Conservation (phyloP, 192 early-diverging fungal species). For the Chytriomyces sp. region DNA sequence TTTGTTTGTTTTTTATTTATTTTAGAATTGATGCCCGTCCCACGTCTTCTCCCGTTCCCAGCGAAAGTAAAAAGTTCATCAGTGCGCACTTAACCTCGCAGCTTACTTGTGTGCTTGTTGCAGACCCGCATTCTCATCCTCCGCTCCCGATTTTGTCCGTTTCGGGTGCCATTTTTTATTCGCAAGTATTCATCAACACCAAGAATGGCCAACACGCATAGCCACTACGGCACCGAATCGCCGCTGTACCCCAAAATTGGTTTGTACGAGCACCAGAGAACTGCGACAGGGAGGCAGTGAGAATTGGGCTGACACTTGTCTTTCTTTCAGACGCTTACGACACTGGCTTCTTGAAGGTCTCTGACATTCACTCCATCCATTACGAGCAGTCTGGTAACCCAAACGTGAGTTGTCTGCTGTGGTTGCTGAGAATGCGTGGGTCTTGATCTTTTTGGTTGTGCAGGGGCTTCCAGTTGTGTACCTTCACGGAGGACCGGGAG, state of each 20-base stretch:
- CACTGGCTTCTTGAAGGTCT: constrained; percentile 61
- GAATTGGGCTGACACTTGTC: neutral
- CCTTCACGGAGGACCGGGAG: constrained; percentile 70
- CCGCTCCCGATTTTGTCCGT: too few species aligned
- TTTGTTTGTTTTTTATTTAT: too few species aligned
- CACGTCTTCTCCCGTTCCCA: too few species aligned
- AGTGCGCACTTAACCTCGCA: too few species aligned
- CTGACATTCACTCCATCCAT: constrained; percentile 63
- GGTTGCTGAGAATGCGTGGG: neutral
- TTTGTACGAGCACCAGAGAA: neutral
- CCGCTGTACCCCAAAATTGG: constrained; percentile 4
- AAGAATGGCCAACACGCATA: neutral
- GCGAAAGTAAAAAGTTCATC: too few species aligned
- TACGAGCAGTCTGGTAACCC: constrained; percentile 71
- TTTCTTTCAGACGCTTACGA: constrained; percentile 52
- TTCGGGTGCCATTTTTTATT: too few species aligned
- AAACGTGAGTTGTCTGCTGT: constrained; percentile 31
- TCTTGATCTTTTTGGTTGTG: constrained; percentile 39
- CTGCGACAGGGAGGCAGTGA: neutral
- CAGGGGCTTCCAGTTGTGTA: constrained; percentile 46
- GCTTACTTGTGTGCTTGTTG: too few species aligned
- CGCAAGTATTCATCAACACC: too few species aligned
- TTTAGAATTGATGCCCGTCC: too few species aligned
- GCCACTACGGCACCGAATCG: neutral
- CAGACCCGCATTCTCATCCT: too few species aligned